Percentiles rank a stretch among this genome's conserved stretches.
Conservation (phyloP, 2,329 filamentous ascomycete species). For the Penicillium brasilianum region DNA sequence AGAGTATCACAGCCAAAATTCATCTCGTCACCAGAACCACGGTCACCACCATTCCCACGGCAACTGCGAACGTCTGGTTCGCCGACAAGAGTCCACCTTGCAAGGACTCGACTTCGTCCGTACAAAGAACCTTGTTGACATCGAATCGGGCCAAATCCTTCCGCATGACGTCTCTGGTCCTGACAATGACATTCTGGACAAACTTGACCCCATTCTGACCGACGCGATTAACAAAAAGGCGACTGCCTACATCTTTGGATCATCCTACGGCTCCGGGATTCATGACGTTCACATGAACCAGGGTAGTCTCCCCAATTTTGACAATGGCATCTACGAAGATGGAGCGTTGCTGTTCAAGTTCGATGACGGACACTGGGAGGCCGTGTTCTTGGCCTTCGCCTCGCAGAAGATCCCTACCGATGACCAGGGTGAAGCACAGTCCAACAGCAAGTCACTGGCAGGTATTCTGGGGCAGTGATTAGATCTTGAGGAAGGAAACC, state of each 20-base stretch:
- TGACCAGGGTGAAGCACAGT: conserved; percentile 26
- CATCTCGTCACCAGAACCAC: conserved; percentile 13
- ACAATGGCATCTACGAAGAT: conserved; percentile 46
- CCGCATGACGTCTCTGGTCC: conserved; percentile 22
- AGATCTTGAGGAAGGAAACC: background rate
- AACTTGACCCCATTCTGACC: conserved; percentile 42
- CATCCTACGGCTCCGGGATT: conserved; percentile 43
- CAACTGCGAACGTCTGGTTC: conserved; percentile 24
- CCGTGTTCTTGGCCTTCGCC: conserved; percentile 48
- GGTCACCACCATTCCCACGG: conserved; percentile 21
- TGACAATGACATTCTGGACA: conserved; percentile 46
- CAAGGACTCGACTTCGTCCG: conserved; percentile 27
- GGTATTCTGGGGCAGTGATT: conserved; percentile 16
- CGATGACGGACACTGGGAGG: conserved; percentile 46
- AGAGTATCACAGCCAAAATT: background rate
- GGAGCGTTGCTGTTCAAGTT: conserved; percentile 45
- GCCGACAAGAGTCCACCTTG: conserved; percentile 26
- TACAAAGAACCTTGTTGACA: conserved; percentile 22
- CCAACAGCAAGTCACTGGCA: conserved; percentile 25
- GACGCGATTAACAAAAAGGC: conserved; percentile 43
- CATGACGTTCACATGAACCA: conserved; percentile 52
- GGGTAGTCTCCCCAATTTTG: conserved; percentile 38
- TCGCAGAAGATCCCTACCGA: conserved; percentile 45
- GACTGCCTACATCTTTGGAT: conserved; percentile 46
- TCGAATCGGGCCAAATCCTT: conserved; percentile 37